Evolutionary conservation across 2,329 filamentous ascomycete species (phyloP), one percentile per base, ranked within the genome.

Genomic region (Epichloe festucae): DNA sequence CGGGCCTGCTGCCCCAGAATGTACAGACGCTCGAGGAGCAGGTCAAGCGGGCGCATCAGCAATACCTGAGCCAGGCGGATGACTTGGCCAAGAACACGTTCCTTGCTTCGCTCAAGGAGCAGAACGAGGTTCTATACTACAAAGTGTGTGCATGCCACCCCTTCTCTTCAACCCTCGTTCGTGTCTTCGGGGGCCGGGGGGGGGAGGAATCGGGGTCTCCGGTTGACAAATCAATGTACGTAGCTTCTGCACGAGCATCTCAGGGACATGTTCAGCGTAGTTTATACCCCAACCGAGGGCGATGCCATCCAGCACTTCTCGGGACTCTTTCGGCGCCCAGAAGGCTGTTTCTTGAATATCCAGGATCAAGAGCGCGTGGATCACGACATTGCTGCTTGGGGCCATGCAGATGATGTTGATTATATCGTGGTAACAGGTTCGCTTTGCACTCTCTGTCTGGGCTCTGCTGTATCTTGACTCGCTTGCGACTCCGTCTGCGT

Each of bases 241-340:
- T 4, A 88, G 78, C 74, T 94, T 10, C 74, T 93, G 7, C 77
- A 87, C 63, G 80, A 86, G 4, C 84, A 95, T 59, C 69, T 95
- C 19, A 82, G 86, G 56, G 88, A 95, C 62, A 93, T 95, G 86
- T 90, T 94, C 62, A 81, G 84, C 41, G 73, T 95, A n/a, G 87
- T 95, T 31, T 95, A 95, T 62, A 95, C 89, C 0, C 89, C 89
- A 0, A 95, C 89, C 0, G 89, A 95, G 67, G 88, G 87, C 8
- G 87, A 94, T 41, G 89, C 89, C 0, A 95, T 95, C 48, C 80
- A 87, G 57, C 86, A 90, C 56, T 95, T 87, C 62, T 93, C 87
- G 0, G 71, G 82, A 0, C 65, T 93, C 0, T 95, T 95, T 61
- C 73, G 89, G 11, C 74, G 79, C 17, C 87, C 89, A 0, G 85